Percentiles rank a stretch among this genome's conserved stretches.
phyloP scores from a whole-genome alignment of 345 rosid genomes.

The Clausena lansium region DNA sequence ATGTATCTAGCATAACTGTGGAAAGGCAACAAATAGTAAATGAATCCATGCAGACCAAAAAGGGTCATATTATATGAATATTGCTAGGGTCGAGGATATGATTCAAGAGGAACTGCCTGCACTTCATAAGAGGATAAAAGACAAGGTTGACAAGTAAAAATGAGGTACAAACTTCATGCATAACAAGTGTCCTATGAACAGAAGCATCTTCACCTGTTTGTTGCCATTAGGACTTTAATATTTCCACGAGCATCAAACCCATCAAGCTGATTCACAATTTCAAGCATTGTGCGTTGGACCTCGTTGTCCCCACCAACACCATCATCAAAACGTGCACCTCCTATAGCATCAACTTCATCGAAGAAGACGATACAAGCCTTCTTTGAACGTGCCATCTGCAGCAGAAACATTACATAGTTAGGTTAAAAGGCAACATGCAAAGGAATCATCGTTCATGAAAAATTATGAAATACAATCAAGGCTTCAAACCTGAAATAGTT shows the following conservation, averaged over 20 bases:
- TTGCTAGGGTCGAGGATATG: background rate
- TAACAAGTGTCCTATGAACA: background rate
- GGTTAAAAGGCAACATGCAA: background rate
- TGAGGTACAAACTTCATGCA: background rate
- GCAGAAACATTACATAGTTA: background rate
- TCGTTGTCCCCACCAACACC: constrained; percentile 83
- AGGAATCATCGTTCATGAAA: background rate
- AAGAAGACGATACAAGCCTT: constrained; percentile 86
- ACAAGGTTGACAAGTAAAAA: background rate
- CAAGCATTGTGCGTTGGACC: constrained; percentile 87
- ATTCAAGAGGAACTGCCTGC: background rate
- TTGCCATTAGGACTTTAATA: constrained; percentile 99
- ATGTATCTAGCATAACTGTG: background rate
- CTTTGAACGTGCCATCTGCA: constrained; percentile 85
- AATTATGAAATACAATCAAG: background rate
- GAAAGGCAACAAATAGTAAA: background rate
- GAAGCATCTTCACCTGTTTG: constrained; percentile 62
- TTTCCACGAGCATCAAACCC: constrained; percentile 96
- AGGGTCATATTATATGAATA: background rate
- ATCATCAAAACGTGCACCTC: constrained; percentile 85
- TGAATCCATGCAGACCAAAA: background rate
- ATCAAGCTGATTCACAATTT: constrained; percentile 85
- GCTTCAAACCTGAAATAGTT: constrained; percentile 77
- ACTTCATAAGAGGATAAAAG: background rate
- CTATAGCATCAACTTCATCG: constrained; percentile 84